These are phyloP conservation scores for Pulveroboletus sp. DNA, from an alignment of 768 basidiomycete genomes.

Conservation along the genomic window DNA sequence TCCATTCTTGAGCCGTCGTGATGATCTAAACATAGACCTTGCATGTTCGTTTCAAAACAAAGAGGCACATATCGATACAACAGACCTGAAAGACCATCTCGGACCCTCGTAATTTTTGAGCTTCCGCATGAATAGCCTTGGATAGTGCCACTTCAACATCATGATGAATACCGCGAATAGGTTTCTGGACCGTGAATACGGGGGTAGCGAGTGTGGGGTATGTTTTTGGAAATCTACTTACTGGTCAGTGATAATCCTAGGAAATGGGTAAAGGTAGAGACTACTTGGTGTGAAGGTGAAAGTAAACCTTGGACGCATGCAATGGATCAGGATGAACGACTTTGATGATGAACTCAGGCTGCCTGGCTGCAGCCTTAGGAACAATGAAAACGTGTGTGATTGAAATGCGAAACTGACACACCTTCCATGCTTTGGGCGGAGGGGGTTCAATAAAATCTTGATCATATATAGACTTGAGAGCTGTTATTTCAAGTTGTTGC, in stretches of 20 bases:
- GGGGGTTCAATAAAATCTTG: conserved; percentile 71
- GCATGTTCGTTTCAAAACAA: conserved; percentile 1
- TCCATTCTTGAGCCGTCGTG: conserved; percentile 67
- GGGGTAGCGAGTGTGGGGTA: conserved; percentile 73
- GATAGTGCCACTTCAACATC: conserved; percentile 55
- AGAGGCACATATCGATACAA: not conserved
- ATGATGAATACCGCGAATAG: conserved; percentile 51
- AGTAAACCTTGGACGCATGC: conserved; percentile 53
- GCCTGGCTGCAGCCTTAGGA: conserved; percentile 55
- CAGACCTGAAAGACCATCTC: conserved; percentile 78
- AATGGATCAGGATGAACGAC: conserved; percentile 60
- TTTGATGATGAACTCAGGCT: conserved; percentile 74
- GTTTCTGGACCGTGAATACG: conserved; percentile 63
- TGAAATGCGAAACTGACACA: conserved; percentile 24
- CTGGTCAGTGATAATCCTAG: not conserved
- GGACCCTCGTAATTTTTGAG: conserved; percentile 57
- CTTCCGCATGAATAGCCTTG: conserved; percentile 59
- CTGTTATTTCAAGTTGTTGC: conserved; percentile 68
- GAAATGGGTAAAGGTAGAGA: conserved; percentile 10
- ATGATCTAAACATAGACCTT: conserved; percentile 46
- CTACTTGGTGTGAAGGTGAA: conserved; percentile 69
- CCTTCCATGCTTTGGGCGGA: conserved; percentile 83
- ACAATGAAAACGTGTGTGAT: conserved; percentile 4
- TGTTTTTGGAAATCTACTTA: conserved; percentile 67
- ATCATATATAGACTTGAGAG: conserved; percentile 74